These are phyloP conservation scores for Camelina laxa DNA, from an alignment of 345 rosid genomes.

Conservation along the genomic window DNA sequence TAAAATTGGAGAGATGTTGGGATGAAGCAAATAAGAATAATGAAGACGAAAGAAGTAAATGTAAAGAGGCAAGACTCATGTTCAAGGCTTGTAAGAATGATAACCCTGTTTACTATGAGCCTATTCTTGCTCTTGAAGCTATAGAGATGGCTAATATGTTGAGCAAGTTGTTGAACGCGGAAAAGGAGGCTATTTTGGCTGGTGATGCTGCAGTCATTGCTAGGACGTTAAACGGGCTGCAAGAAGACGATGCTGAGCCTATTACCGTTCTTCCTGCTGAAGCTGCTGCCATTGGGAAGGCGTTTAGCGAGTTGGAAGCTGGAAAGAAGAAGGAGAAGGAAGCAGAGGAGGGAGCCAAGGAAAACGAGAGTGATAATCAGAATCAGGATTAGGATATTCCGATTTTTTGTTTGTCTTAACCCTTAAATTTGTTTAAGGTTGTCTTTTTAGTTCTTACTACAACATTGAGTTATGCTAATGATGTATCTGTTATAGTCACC, in stretches of 20 bases:
- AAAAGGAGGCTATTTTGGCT: slow-evolving; percentile 9
- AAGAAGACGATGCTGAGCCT: neutral
- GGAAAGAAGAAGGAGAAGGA: neutral
- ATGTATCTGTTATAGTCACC: too few species aligned
- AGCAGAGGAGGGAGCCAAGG: neutral
- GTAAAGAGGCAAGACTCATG: neutral
- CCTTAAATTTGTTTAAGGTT: too few species aligned
- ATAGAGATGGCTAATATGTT: neutral
- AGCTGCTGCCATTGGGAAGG: slow-evolving; percentile 1
- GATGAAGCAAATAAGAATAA: neutral
- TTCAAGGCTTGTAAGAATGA: slow-evolving; percentile 19
- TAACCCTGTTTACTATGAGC: slow-evolving; percentile 13
- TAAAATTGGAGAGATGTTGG: neutral
- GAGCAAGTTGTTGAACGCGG: neutral
- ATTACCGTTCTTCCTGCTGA: neutral
- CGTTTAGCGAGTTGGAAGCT: neutral
- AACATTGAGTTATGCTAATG: too few species aligned
- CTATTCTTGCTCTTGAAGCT: neutral
- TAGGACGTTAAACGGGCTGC: neutral
- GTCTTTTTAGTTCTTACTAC: too few species aligned
- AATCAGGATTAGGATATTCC: neutral
- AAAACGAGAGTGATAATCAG: neutral
- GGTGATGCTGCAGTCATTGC: slow-evolving; percentile 17
- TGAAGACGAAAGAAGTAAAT: neutral
- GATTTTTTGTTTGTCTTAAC: neutral